Evolutionary conservation across 2,329 filamentous ascomycete genomes (phyloP).

Genomic region (Lasiodiplodia sp.): DNA sequence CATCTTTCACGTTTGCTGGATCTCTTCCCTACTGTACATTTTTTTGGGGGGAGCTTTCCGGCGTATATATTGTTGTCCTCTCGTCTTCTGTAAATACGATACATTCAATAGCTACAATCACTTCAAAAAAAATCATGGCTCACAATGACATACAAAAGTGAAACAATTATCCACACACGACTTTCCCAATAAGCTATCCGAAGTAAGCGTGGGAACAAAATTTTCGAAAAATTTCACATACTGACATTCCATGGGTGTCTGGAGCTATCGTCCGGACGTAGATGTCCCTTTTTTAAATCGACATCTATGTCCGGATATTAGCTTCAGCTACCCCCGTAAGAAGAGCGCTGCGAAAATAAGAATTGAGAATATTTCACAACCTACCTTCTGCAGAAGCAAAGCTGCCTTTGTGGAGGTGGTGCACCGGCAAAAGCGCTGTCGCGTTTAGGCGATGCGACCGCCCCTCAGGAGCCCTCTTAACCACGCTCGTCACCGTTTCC

Average conservation of each 20-base stretch:
- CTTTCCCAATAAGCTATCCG: too few species aligned
- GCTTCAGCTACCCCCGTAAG: background rate
- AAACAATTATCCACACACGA: background rate
- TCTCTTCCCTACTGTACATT: background rate
- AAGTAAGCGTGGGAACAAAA: too few species aligned
- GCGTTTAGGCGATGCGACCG: background rate
- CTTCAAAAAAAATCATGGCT: background rate
- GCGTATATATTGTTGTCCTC: background rate
- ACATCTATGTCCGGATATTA: too few species aligned
- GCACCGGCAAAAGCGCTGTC: background rate
- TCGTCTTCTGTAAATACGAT: background rate
- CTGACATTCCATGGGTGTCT: too few species aligned
- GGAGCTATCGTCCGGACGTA: too few species aligned
- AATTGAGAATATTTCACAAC: background rate
- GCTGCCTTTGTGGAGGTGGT: background rate
- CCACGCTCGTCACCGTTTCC: too few species aligned
- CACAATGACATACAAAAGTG: background rate
- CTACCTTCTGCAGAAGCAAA: background rate
- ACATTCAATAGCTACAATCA: background rate
- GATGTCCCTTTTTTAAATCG: too few species aligned
- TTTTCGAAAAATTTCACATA: too few species aligned
- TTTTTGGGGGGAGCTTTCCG: background rate
- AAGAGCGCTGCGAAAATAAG: background rate
- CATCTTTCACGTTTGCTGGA: background rate
- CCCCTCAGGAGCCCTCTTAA: background rate